These are phyloP conservation scores for Globisporangium camurandrum DNA, from an alignment of 352 stramenopile species.

Conservation along the genomic window DNA sequence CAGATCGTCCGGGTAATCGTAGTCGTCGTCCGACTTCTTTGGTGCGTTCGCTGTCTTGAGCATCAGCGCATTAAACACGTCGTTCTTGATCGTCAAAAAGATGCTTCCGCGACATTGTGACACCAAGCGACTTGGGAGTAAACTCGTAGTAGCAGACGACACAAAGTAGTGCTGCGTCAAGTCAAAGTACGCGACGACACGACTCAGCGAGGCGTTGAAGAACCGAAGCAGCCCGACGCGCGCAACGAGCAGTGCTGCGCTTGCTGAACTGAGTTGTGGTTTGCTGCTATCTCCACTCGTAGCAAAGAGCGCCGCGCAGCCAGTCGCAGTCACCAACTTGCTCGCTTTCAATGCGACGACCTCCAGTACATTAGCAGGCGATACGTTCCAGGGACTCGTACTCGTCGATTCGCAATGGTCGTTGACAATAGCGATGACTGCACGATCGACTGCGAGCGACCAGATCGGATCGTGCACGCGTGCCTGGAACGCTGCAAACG, in stretches of 20 bases:
- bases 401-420: slow-evolving; percentile 45
- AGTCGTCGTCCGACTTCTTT: slow-evolving; percentile 85
- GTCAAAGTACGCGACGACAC: slow-evolving; percentile 68
- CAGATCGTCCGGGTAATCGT: slow-evolving; percentile 89
- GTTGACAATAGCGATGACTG: slow-evolving; percentile 36
- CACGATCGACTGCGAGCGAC: slow-evolving; percentile 30
- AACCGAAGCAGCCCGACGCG: slow-evolving; percentile 63
- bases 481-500: slow-evolving; percentile 12
- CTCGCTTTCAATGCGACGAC: slow-evolving; percentile 13
- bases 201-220: slow-evolving; percentile 66
- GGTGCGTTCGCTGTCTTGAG: slow-evolving; percentile 67
- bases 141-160: slow-evolving; percentile 14
- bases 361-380: slow-evolving; percentile 23
- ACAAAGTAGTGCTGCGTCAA: slow-evolving; percentile 72
- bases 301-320: background rate
- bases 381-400: slow-evolving; percentile 57
- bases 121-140: slow-evolving; percentile 36
- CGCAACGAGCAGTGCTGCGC: slow-evolving; percentile 25
- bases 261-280: background rate
- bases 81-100: slow-evolving; percentile 77
- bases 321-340: background rate
- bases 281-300: background rate
- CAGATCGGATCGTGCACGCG: slow-evolving; percentile 29
- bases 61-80: slow-evolving; percentile 63
- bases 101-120: slow-evolving; percentile 56